A percentile compares a stretch with the other conserved stretches of the same genome.
Conservation (phyloP, 1,284 basidiomycete genomes). For the Pseudozyma thailandica region DNA sequence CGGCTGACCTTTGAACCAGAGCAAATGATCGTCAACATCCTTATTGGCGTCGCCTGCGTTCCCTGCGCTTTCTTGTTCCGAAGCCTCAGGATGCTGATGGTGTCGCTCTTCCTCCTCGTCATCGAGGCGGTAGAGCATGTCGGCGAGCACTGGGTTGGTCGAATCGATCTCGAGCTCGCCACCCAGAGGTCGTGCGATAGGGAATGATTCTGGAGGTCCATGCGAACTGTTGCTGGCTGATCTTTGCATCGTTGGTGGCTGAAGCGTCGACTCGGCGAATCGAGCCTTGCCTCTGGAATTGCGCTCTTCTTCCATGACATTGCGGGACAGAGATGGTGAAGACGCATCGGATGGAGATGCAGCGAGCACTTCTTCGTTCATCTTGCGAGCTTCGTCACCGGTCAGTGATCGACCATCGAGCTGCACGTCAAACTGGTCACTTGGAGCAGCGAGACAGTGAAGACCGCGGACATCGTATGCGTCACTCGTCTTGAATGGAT, state of each 20-base stretch:
- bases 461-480: constrained; percentile 25
- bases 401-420: constrained; percentile 26
- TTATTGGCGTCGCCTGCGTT: neutral
- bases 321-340: constrained; percentile 27
- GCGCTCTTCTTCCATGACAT: constrained; percentile 25
- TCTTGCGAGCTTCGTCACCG: constrained; percentile 11
- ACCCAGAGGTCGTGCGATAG: constrained; percentile 26
- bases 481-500: constrained; percentile 34
- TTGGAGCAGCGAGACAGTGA: constrained; percentile 36
- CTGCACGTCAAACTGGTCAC: constrained; percentile 16
- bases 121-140: constrained; percentile 52
- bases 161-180: constrained; percentile 51
- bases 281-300: constrained; percentile 9
- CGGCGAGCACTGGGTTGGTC: constrained; percentile 45
- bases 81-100: neutral
- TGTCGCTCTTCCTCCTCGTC: constrained; percentile 32
- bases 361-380: constrained; percentile 19
- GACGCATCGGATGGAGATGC: constrained; percentile 12
- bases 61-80: neutral
- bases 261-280: constrained; percentile 8
- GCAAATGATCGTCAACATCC: constrained; percentile 33
- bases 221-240: constrained; percentile 22
- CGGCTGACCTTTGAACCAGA: constrained; percentile 51
- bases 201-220: constrained; percentile 23
- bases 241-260: constrained; percentile 30